Percentiles rank a stretch among this genome's conserved stretches.
These are phyloP conservation scores for Carex myosuroides DNA, from an alignment of 176 grass and related monocot genomes.

Conservation along the genomic window DNA sequence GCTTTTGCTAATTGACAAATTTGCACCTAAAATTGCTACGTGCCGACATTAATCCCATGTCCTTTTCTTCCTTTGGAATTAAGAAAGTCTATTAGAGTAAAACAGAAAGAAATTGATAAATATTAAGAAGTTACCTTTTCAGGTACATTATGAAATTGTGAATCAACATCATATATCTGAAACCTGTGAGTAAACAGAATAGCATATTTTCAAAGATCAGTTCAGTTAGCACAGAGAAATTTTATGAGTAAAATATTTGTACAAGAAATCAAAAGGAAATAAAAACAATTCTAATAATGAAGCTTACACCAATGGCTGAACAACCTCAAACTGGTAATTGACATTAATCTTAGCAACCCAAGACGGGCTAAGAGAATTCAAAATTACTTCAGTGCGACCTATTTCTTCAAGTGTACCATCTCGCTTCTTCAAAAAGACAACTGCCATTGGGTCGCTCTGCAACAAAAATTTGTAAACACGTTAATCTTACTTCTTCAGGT, in stretches of 20 bases:
- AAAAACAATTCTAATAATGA: conserved; percentile 26
- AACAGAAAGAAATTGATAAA: conserved; percentile 18
- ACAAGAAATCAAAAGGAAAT: neutral
- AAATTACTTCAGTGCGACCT: conserved; percentile 89
- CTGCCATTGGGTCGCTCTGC: conserved; percentile 73
- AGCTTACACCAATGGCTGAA: conserved; percentile 88
- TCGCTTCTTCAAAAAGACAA: conserved; percentile 59
- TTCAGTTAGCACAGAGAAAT: conserved; percentile 14
- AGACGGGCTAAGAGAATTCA: conserved; percentile 61
- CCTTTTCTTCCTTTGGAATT: conserved; percentile 12
- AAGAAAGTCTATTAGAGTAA: conserved; percentile 5
- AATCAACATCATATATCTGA: conserved; percentile 70
- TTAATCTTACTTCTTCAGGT: conserved; percentile 1
- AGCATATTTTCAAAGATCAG: conserved; percentile 17
- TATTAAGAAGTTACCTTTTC: conserved; percentile 50
- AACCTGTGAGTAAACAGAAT: conserved; percentile 44
- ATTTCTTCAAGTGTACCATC: conserved; percentile 87
- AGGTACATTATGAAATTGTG: conserved; percentile 61
- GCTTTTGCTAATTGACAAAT: neutral
- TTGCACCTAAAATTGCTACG: neutral
- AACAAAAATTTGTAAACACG: neutral
- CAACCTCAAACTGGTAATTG: conserved; percentile 88
- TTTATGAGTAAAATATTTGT: conserved; percentile 9
- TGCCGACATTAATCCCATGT: neutral
- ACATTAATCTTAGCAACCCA: conserved; percentile 73